Evolutionary conservation across 2,329 filamentous ascomycete species (phyloP), one percentile per base, ranked within the genome.

Genomic region (Aciculosporium take): DNA sequence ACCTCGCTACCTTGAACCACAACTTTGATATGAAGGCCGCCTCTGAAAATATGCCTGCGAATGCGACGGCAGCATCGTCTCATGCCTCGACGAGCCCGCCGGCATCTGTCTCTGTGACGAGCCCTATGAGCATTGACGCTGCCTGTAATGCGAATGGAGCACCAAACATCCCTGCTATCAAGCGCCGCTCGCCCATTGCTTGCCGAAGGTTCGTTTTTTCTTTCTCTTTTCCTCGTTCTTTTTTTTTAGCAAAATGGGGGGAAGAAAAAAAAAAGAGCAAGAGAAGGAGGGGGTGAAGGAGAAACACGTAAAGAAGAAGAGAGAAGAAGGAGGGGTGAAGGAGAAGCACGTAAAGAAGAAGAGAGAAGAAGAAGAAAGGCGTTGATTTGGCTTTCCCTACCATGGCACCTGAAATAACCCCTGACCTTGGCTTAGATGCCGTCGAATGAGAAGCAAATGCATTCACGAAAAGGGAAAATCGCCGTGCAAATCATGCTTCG

Each of bases 381-480:
- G 20, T 17, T 3, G n/a, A 8, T n/a, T 8, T 18, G 13, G 2
- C 21, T 12, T 29, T 15, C 18, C 12, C 13, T 5, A 17, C 6
- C 5, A 12, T 17, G 5, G 20, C 20, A 20, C 6, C 15, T 35
- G 21, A 35, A 6, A 7, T 39, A 27, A 8, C 27, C 29, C 7
- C 21, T 20, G 12, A 12, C 12, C 13, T 27, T 17, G 35, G 25
- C 42, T 13, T 40, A 71, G 69, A 60, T 75, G 71, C 47, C 70
- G 71, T 27, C 68, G 69, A 27, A 68, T 74, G 62, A 66, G 71
- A 45, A 72, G 68, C 53, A 75, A 73, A 56, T 75, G 71, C 48
- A 51, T 69, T 15, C 69, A 73, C 48, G 66, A 71, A 7, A 67
- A 64, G 39, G 62, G 58, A 4, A 54, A 57, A 18, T 59, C 69